Percentiles rank a stretch among this genome's conserved stretches.
These are phyloP conservation scores for Vaccinium macrocarpon DNA, from an alignment of 148 eudicot species.

Conservation along the genomic window DNA sequence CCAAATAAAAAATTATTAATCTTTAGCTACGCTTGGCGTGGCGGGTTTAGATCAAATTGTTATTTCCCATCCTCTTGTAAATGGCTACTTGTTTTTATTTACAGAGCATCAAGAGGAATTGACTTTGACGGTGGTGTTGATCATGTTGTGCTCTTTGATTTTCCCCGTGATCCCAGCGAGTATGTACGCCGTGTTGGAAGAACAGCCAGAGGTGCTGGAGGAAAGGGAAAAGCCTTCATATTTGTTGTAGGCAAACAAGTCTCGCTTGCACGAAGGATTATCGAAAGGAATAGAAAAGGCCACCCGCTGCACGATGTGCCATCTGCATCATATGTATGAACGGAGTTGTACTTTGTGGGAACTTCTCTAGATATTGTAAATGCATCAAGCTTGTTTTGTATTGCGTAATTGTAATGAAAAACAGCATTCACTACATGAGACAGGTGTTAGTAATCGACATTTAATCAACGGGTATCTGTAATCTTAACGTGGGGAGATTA, in stretches of 20 bases:
- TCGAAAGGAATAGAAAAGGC: conserved; percentile 83
- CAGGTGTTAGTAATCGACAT: too few species aligned
- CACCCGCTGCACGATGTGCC: conserved; percentile 97
- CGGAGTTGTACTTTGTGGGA: not conserved
- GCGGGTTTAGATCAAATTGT: not conserved
- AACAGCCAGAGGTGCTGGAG: conserved; percentile 95
- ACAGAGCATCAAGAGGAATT: conserved; percentile 94
- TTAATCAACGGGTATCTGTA: too few species aligned
- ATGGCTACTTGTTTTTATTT: conserved; percentile 15
- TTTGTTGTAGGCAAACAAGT: conserved; percentile 97
- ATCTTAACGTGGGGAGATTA: too few species aligned
- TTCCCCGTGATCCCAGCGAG: conserved; percentile 96
- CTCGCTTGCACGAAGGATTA: conserved; percentile 75
- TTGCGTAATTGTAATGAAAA: not conserved
- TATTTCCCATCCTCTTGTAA: not conserved
- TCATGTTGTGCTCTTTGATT: conserved; percentile 88
- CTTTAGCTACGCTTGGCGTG: not conserved
- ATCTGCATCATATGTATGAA: conserved; percentile 16
- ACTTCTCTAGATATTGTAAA: not conserved
- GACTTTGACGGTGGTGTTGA: conserved; percentile 71
- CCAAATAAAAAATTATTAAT: too few species aligned
- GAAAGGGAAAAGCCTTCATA: conserved; percentile 80
- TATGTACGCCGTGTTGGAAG: conserved; percentile 95
- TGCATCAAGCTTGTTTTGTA: not conserved
- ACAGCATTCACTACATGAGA: not conserved